These are phyloP conservation scores for Helicocarpus griseus DNA, from an alignment of 2,329 filamentous ascomycete genomes.

Conservation along the genomic window DNA sequence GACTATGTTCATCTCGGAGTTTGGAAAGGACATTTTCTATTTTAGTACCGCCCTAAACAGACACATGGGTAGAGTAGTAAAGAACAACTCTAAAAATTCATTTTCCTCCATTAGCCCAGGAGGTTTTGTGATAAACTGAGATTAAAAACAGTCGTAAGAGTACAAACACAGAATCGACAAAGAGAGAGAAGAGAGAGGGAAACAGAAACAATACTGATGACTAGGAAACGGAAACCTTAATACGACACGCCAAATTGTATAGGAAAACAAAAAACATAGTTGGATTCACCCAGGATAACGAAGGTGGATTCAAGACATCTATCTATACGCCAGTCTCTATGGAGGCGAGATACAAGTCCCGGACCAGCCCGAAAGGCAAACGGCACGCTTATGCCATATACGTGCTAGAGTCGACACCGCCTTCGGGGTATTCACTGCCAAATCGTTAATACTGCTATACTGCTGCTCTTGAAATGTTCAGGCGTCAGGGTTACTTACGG, in stretches of 20 bases:
- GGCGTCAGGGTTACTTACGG: constrained; percentile 54
- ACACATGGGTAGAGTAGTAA: background rate
- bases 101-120: background rate
- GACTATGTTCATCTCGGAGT: no score
- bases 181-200: background rate
- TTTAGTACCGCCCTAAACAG: background rate
- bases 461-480: background rate
- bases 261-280: background rate
- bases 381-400: constrained; percentile 60
- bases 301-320: background rate
- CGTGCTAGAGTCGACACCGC: constrained; percentile 79
- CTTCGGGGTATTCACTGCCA: constrained; percentile 80
- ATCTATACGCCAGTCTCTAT: background rate
- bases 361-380: background rate
- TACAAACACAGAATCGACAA: background rate
- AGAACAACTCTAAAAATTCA: background rate
- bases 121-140: background rate
- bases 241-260: constrained; percentile 2
- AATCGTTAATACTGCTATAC: constrained; percentile 20
- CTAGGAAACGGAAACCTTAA: background rate
- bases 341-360: background rate
- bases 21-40: no score
- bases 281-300: background rate
- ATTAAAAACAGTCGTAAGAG: background rate
- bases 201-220: background rate